A percentile compares a stretch with the other conserved stretches of the same genome.
phyloP scores from a whole-genome alignment of 2,329 filamentous ascomycete genomes.

The Geosmithia putterillii region DNA sequence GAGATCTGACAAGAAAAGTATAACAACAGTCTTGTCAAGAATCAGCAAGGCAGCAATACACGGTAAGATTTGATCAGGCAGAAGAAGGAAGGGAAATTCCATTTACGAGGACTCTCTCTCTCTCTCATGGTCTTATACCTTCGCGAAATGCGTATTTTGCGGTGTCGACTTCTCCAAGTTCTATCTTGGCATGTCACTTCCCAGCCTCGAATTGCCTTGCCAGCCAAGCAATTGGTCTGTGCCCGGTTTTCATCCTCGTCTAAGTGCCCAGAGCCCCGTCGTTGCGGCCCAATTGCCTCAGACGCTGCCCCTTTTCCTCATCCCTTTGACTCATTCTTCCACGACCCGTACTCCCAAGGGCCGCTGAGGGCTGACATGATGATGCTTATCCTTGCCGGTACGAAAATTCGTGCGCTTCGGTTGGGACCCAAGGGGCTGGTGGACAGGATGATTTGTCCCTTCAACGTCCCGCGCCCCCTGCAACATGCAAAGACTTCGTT shows the following conservation, averaged over 20 bases:
- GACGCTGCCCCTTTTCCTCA: neutral
- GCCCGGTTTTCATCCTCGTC: neutral
- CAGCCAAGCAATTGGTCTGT: neutral
- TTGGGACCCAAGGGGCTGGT: neutral
- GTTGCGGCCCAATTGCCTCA: constrained; percentile 1
- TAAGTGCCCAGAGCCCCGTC: neutral
- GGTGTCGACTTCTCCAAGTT: neutral
- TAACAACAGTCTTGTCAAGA: neutral
- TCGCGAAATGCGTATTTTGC: neutral
- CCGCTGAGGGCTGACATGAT: neutral
- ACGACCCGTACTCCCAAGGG: neutral
- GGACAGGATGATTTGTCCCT: neutral
- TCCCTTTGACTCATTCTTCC: constrained; percentile 1
- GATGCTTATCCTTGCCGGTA: neutral
- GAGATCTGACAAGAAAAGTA: neutral
- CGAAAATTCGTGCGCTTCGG: neutral
- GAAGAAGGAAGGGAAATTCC: neutral
- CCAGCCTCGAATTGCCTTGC: neutral
- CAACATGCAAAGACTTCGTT: neutral
- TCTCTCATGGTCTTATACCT: neutral
- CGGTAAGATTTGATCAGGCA: neutral
- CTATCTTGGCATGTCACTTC: neutral
- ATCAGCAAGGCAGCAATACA: neutral
- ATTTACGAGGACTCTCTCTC: neutral
- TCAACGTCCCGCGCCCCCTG: no score